Percentiles rank a stretch among this genome's conserved stretches.
Conservation (phyloP, 768 basidiomycete species). For the Guyanaporus albipodus region DNA sequence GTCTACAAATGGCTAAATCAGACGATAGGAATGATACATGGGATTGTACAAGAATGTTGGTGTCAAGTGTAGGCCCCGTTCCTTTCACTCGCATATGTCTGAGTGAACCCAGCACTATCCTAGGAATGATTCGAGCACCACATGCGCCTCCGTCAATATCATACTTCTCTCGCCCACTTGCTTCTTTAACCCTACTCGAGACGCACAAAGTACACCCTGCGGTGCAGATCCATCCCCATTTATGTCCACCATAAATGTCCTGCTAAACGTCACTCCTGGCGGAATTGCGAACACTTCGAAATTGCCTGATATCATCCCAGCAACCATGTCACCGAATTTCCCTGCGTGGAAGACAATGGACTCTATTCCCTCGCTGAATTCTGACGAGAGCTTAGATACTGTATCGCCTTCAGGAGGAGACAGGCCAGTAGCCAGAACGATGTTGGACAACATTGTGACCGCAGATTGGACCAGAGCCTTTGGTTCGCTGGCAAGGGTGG, state of each 20-base stretch:
- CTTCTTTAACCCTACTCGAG: not conserved
- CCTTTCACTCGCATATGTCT: no score
- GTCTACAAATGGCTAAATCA: no score
- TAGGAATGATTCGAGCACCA: not conserved
- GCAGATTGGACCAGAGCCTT: not conserved
- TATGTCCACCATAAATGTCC: not conserved
- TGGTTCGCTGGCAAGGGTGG: not conserved
- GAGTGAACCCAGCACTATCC: not conserved
- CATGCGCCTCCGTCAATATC: not conserved
- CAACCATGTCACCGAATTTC: not conserved
- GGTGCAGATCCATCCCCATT: not conserved
- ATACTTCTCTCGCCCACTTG: not conserved
- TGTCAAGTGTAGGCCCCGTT: no score
- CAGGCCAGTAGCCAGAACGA: not conserved
- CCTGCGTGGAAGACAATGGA: not conserved
- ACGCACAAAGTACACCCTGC: not conserved
- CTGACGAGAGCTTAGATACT: not conserved
- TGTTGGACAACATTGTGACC: not conserved
- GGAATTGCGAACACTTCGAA: not conserved
- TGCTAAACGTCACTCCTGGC: not conserved
- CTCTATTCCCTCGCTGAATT: not conserved
- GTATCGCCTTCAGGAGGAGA: not conserved
- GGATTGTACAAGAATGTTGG: no score
- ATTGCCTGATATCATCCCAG: conserved; percentile 1
- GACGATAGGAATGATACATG: no score